Evolutionary conservation across 1,284 basidiomycete genomes (phyloP).

Genomic region (Psilocybe mexicana): DNA sequence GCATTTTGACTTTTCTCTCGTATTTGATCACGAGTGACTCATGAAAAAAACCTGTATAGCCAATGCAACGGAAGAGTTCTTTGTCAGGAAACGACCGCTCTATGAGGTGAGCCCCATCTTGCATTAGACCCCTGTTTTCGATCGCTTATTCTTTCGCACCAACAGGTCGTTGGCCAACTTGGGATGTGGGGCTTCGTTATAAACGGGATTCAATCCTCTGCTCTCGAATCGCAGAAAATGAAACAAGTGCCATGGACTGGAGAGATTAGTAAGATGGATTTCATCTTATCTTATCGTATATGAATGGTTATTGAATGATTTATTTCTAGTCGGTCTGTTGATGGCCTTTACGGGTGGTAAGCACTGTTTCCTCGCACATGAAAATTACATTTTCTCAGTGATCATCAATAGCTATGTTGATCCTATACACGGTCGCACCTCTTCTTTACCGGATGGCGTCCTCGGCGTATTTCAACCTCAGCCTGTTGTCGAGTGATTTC

Average conservation of each 20-base stretch:
- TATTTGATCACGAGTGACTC: not conserved
- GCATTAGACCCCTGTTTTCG: not conserved
- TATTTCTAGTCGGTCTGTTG: conserved; percentile 61
- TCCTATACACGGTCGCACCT: conserved; percentile 84
- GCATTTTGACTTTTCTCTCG: conserved; percentile 27
- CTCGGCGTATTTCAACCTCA: conserved; percentile 82
- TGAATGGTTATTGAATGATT: not conserved
- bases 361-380: conserved; percentile 10
- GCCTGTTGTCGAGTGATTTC: conserved; percentile 81
- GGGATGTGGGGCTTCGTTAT: conserved; percentile 84
- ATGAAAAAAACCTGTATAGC: conserved; percentile 40
- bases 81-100: conserved; percentile 76
- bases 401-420: conserved; percentile 63
- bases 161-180: conserved; percentile 75
- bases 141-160: not conserved
- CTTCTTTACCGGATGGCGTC: conserved; percentile 81
- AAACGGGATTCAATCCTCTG: conserved; percentile 75
- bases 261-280: conserved; percentile 52
- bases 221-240: conserved; percentile 71
- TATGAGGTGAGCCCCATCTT: conserved; percentile 56
- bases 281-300: not conserved
- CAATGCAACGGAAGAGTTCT: conserved; percentile 85
- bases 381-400: not conserved
- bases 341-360: conserved; percentile 69
- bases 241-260: conserved; percentile 70